Conservation (phyloP, 78 protist species). For the Dictyostelium capitatum region DNA sequence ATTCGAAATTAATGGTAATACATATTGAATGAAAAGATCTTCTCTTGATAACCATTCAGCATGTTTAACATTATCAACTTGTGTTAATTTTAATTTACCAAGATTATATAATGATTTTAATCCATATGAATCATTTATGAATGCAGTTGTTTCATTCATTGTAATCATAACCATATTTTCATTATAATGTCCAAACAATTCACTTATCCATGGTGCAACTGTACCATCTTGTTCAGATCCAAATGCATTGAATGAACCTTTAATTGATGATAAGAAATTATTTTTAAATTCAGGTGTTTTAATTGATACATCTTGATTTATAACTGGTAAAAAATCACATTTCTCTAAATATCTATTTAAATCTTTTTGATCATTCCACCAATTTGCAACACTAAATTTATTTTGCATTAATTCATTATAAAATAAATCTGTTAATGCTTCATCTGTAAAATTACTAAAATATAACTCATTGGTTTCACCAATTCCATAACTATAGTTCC, state of each 20-base stretch:
- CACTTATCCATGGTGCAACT: slow-evolving; percentile 55
- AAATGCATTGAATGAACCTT: slow-evolving; percentile 49
- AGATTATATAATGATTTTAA: slow-evolving; percentile 7
- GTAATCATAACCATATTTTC: slow-evolving; percentile 9
- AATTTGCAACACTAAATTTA: slow-evolving; percentile 32
- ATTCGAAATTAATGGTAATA: slow-evolving; percentile 39
- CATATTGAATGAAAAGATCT: slow-evolving; percentile 23
- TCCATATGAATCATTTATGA: slow-evolving; percentile 51
- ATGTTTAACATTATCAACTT: slow-evolving; percentile 28
- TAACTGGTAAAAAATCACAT: slow-evolving; percentile 13
- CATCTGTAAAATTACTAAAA: slow-evolving; percentile 27
- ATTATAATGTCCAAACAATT: slow-evolving; percentile 46
- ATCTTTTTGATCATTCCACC: slow-evolving; percentile 43
- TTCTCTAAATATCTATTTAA: slow-evolving; percentile 5
- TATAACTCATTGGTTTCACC: slow-evolving; percentile 6
- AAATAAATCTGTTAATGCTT: slow-evolving; percentile 31
- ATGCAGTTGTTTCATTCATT: slow-evolving; percentile 1
- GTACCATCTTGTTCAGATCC: slow-evolving; percentile 45
- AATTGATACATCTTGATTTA: slow-evolving; percentile 26
- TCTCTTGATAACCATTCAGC: slow-evolving; percentile 42
- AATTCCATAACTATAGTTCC: slow-evolving; percentile 34
- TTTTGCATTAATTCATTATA: slow-evolving; percentile 39
- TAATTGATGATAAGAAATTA: slow-evolving; percentile 5
- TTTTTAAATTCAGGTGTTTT: slow-evolving; percentile 12
- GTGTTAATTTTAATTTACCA: slow-evolving; percentile 2